Base-by-base conservation (phyloP, 1,139 yeast species). In the Kurtzmaniella quercitrusa region DNA sequence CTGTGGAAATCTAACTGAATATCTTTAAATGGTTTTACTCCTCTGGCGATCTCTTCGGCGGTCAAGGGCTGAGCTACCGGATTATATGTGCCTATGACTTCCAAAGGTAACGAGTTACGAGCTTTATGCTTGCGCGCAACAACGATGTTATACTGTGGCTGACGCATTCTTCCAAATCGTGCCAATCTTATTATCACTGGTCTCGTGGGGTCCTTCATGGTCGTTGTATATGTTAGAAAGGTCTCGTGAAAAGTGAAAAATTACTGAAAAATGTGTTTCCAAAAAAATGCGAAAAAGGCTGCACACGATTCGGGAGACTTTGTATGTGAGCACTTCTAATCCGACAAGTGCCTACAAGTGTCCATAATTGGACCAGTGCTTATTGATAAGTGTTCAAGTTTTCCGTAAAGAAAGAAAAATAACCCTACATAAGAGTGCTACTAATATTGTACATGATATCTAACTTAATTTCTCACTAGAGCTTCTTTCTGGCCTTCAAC, bases 11-110 rank as follows among this genome's bases (percentile, higher is more conserved):
- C 98, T 38, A 93, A 70, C 52, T 81, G 78, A 34, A 93, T 78
- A 53, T 89, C 89, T 60, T 93, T 93, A 43, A 77, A 74, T 18
- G 94, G 88, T 50, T 76, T 71, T 37, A 69, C 65, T n/a, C 82
- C 80, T 34, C 51, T 48, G 18, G 68, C 71, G 49, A 68, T 71
- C 51, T 81, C 82, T 51, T 73, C 79, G 30, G 81, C 76, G 1
- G 88, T 73, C 47, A 82, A 64, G 17, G 95, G 87, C 43, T 76
- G 73, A 5, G 98, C 87, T 21, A 79, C 71, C 18, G 99, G 96
- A 60, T 89, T 82, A 60, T 88, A 93, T 1, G 96, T 89, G 33
- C 99, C 99, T 50, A 93, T 68, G 11, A 93, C 98, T 65, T 93
- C 99, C 40, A 93, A 81, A 6, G 99, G 99, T 50, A 87, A 77